phyloP scores from a whole-genome alignment of 2,329 filamentous ascomycete species.

The Aurifilum marmelostoma region DNA sequence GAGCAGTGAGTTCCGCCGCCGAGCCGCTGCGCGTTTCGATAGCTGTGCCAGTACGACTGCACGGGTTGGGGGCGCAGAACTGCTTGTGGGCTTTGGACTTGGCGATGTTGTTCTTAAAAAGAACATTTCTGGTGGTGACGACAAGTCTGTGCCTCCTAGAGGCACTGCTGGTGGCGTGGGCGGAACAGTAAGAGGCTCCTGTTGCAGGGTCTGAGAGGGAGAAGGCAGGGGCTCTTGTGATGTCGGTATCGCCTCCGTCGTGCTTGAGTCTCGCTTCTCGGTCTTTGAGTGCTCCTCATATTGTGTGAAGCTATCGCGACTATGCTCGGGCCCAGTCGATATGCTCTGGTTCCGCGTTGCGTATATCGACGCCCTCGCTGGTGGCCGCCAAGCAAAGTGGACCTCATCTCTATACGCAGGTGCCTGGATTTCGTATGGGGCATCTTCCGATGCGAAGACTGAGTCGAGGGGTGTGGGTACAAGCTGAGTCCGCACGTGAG shows the following conservation, averaged over 20 bases:
- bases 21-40: conserved; percentile 21
- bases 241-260: neutral
- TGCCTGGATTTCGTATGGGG: neutral
- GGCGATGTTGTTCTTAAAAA: neutral
- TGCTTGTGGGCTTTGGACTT: neutral
- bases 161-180: neutral
- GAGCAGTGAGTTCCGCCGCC: conserved; percentile 19
- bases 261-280: neutral
- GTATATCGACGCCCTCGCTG: conserved; percentile 12
- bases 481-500: conserved; percentile 15
- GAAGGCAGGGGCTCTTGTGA: neutral
- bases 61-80: neutral
- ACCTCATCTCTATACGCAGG: conserved; percentile 5
- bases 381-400: conserved; percentile 27
- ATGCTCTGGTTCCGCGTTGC: neutral
- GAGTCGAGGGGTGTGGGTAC: conserved; percentile 23
- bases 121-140: neutral
- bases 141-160: neutral
- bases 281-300: neutral
- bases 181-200: neutral
- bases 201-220: neutral
- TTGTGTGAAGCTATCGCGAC: neutral
- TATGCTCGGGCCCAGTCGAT: neutral
- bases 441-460: conserved; percentile 17
- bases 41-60: conserved; percentile 8